A percentile compares a stretch with the other conserved stretches of the same genome.
Conservation (phyloP, 2,329 filamentous ascomycete genomes). For the Plenodomus lindquistii region DNA sequence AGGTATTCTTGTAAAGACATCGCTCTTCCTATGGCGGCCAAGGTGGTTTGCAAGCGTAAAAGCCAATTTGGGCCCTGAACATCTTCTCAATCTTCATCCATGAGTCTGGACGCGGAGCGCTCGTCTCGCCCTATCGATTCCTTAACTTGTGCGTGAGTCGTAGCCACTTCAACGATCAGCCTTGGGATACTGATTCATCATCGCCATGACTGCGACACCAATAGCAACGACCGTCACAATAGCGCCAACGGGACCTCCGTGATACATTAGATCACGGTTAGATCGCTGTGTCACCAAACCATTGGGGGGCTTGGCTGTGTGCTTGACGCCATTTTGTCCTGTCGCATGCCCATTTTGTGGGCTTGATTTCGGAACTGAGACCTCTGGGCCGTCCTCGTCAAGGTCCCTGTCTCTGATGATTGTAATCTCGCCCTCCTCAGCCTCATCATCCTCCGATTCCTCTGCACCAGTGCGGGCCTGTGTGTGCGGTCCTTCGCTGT, state of each 20-base stretch:
- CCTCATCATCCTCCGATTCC: conserved; percentile 23
- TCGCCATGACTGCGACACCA: conserved; percentile 48
- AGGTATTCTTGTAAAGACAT: too few species aligned
- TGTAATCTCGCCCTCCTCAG: conserved; percentile 42
- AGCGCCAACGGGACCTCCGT: conserved; percentile 44
- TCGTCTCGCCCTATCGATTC: neutral
- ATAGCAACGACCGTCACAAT: conserved; percentile 47
- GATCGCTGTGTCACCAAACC: conserved; percentile 30
- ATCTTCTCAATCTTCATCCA: neutral
- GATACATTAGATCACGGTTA: conserved; percentile 36
- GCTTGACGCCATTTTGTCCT: conserved; percentile 23
- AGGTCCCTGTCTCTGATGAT: conserved; percentile 40
- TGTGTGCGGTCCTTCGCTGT: conserved; percentile 17
- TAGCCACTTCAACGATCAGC: conserved; percentile 46
- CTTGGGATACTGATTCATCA: conserved; percentile 50
- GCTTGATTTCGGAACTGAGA: conserved; percentile 16
- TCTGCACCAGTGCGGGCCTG: conserved; percentile 14
- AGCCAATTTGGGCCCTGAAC: neutral
- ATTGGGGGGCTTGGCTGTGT: conserved; percentile 25
- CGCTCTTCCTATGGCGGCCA: too few species aligned
- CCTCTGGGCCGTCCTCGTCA: conserved; percentile 28
- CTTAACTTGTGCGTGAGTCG: neutral
- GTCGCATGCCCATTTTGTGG: conserved; percentile 39
- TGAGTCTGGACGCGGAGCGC: neutral
- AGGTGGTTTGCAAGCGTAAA: neutral